These are phyloP conservation scores for Allium sativum DNA, from an alignment of 106 monocot genomes.

Conservation along the genomic window DNA sequence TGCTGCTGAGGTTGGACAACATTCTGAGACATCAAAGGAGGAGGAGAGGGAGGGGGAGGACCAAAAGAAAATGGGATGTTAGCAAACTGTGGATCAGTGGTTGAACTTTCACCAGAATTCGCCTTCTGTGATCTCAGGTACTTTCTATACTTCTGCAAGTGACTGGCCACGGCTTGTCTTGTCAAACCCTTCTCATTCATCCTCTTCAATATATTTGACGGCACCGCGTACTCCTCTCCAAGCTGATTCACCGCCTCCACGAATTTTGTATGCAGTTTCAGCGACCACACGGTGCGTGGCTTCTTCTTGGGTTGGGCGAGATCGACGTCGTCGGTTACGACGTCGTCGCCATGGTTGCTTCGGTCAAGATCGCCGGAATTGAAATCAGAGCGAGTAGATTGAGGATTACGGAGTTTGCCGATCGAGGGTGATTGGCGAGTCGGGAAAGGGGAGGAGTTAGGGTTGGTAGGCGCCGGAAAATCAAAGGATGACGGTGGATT, in stretches of 20 bases:
- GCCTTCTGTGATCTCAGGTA: constrained; percentile 20
- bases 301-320: constrained; percentile 10
- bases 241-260: constrained; percentile 38
- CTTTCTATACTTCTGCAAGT: constrained; percentile 43
- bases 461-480: no score
- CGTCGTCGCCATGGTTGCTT: not conserved
- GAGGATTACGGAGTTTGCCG: no score
- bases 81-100: no score
- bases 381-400: constrained; percentile 15
- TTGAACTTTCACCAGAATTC: no score
- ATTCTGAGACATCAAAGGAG: no score
- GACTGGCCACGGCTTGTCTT: constrained; percentile 48
- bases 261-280: constrained; percentile 50
- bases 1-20: no score
- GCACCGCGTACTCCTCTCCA: constrained; percentile 37
- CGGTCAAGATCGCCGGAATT: constrained; percentile 10
- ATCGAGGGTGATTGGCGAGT: no score
- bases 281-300: constrained; percentile 39
- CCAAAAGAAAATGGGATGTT: no score
- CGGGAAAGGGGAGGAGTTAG: no score
- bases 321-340: not conserved
- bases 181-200: constrained; percentile 59
- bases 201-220: constrained; percentile 43
- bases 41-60: no score
- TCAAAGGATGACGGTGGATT: no score